Conservation (phyloP, 768 basidiomycete species). For the Serpula lacrymans region DNA sequence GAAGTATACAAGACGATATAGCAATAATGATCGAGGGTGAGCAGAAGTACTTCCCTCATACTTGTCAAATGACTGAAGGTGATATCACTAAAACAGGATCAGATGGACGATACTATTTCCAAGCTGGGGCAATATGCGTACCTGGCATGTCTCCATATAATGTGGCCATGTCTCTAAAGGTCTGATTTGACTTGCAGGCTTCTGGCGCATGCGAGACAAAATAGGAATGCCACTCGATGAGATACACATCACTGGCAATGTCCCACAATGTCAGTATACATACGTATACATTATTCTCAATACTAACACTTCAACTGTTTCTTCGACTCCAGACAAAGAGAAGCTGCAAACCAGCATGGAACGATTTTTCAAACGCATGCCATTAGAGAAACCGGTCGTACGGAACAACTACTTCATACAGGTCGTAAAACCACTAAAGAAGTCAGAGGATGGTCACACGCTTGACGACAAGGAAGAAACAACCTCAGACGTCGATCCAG, state of each 20-base stretch:
- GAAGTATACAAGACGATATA: conserved; percentile 54
- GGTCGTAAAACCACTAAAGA: conserved; percentile 27
- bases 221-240: conserved; percentile 69
- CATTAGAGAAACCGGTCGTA: conserved; percentile 64
- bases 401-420: conserved; percentile 66
- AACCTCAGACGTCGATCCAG: conserved; percentile 42
- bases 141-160: conserved; percentile 41
- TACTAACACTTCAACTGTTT: not conserved
- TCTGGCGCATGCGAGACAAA: conserved; percentile 76
- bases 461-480: conserved; percentile 7
- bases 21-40: conserved; percentile 60
- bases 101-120: conserved; percentile 72
- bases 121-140: conserved; percentile 66
- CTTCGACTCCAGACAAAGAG: conserved; percentile 42
- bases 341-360: conserved; percentile 63
- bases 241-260: conserved; percentile 67
- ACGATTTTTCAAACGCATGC: conserved; percentile 66
- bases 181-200: conserved; percentile 41
- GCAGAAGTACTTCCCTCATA: conserved; percentile 8
- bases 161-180: not conserved
- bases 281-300: not conserved
- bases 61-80: conserved; percentile 14
- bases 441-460: conserved; percentile 5
- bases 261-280: conserved; percentile 60
- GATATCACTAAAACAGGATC: conserved; percentile 37